Evolutionary conservation across 768 basidiomycete genomes (phyloP).

Genomic region (Sutorius australiensis): DNA sequence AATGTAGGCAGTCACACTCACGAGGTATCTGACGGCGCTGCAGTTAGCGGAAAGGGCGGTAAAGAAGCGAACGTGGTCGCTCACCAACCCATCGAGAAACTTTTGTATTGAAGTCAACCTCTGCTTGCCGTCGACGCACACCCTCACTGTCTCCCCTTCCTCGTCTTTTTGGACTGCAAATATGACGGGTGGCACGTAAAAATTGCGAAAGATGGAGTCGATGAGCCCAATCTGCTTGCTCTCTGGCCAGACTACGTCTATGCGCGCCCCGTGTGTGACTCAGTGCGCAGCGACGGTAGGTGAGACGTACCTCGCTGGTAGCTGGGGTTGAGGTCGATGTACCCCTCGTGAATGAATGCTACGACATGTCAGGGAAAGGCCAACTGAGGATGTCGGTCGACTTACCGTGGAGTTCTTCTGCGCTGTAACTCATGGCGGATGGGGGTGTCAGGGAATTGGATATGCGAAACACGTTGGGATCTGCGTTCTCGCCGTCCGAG

Average conservation of each 20-base stretch:
- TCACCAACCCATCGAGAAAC: conserved; percentile 45
- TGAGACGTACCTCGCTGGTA: conserved; percentile 62
- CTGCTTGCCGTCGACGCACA: conserved; percentile 55
- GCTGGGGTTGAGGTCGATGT: conserved; percentile 64
- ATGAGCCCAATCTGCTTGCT: conserved; percentile 57
- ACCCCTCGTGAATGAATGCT: conserved; percentile 67
- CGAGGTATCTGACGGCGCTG: conserved; percentile 46
- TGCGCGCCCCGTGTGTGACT: background rate
- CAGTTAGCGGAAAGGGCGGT: conserved; percentile 4
- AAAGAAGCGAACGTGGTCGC: conserved; percentile 4
- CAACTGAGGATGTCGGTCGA: background rate
- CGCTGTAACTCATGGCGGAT: conserved; percentile 39
- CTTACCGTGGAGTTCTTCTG: conserved; percentile 47
- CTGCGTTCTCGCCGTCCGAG: conserved; percentile 37
- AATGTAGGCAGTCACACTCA: conserved; percentile 27
- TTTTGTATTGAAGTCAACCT: conserved; percentile 45
- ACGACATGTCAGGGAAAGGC: conserved; percentile 1
- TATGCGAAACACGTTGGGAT: conserved; percentile 43
- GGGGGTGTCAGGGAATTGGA: conserved; percentile 40
- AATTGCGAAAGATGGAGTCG: conserved; percentile 52
- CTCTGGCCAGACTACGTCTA: conserved; percentile 77
- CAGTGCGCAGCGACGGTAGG: background rate
- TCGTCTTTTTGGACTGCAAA: conserved; percentile 42
- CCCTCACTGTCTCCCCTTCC: conserved; percentile 37
- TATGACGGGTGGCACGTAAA: conserved; percentile 50